phyloP scores from a whole-genome alignment of 2,329 filamentous ascomycete species.

The Pseudophaeomoniella oleicola region DNA sequence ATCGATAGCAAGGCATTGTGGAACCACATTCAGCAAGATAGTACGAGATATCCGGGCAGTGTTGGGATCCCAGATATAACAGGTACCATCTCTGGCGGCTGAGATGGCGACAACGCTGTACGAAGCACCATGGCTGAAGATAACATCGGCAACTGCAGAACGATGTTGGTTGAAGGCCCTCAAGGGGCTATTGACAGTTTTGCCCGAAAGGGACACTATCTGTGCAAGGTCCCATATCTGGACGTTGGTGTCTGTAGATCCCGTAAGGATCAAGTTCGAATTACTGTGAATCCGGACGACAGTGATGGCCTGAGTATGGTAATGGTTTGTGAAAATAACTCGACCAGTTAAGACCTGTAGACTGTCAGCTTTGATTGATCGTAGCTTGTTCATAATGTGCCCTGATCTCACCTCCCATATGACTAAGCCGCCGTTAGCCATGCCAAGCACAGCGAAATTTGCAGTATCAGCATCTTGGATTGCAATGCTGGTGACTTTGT shows the following conservation, averaged over 20 bases:
- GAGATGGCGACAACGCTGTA: slow-evolving; percentile 74
- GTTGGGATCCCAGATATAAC: slow-evolving; percentile 85
- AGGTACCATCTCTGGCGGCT: slow-evolving; percentile 71
- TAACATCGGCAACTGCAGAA: slow-evolving; percentile 32
- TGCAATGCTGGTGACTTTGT: slow-evolving; percentile 66
- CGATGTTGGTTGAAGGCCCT: slow-evolving; percentile 61
- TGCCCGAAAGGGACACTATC: slow-evolving; percentile 48
- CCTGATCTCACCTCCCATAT: slow-evolving; percentile 81
- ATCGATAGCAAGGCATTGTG: slow-evolving; percentile 62
- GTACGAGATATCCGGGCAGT: slow-evolving; percentile 66
- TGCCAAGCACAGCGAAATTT: slow-evolving; percentile 60
- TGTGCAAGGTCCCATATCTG: slow-evolving; percentile 78
- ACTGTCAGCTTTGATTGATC: too few species aligned
- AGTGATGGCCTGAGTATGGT: not conserved
- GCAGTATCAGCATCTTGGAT: slow-evolving; percentile 48
- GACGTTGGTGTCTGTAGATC: slow-evolving; percentile 60
- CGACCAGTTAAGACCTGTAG: not conserved
- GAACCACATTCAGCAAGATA: slow-evolving; percentile 60
- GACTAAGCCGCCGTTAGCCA: slow-evolving; percentile 70
- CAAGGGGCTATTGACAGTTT: slow-evolving; percentile 49
- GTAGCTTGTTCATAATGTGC: too few species aligned
- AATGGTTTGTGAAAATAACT: not conserved
- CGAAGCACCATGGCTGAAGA: slow-evolving; percentile 50
- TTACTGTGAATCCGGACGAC: not conserved
- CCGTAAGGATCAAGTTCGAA: slow-evolving; percentile 14